Conservation (phyloP, 2,329 filamentous ascomycete genomes). For the Aspergillus spinulosporus region DNA sequence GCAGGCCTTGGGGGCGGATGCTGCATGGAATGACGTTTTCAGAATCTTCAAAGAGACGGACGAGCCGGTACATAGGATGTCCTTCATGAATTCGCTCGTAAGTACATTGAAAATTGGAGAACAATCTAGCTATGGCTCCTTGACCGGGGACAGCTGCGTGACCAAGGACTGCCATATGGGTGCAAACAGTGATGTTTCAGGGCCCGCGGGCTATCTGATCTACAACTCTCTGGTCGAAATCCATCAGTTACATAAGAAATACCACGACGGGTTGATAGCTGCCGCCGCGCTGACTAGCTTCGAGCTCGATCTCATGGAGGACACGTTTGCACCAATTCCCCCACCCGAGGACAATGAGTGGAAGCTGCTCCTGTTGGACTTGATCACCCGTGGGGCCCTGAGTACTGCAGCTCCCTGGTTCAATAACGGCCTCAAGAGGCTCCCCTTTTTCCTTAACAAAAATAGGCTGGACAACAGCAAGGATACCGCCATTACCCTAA, state of each 20-base stretch:
- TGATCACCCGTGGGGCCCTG: neutral
- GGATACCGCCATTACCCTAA: conserved; percentile 9
- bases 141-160: neutral
- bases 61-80: neutral
- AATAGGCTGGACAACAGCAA: conserved; percentile 10
- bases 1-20: conserved; percentile 6
- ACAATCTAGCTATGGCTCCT: neutral
- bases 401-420: conserved; percentile 3
- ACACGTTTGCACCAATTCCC: conserved; percentile 5
- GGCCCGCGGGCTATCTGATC: conserved; percentile 21
- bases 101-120: neutral
- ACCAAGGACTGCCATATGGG: neutral
- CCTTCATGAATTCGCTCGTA: conserved; percentile 7
- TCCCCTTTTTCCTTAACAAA: neutral
- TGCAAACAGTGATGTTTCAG: conserved; percentile 6
- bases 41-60: conserved; percentile 13
- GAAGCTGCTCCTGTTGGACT: neutral
- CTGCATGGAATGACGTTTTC: conserved; percentile 11
- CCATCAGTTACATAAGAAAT: conserved; percentile 1
- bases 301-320: conserved; percentile 11
- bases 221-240: conserved; percentile 17
- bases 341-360: neutral
- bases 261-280: neutral
- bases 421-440: conserved; percentile 3
- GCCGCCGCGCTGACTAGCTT: neutral